Base-by-base conservation (phyloP, 2,329 filamentous ascomycete species). In the Colletotrichum agaves region DNA sequence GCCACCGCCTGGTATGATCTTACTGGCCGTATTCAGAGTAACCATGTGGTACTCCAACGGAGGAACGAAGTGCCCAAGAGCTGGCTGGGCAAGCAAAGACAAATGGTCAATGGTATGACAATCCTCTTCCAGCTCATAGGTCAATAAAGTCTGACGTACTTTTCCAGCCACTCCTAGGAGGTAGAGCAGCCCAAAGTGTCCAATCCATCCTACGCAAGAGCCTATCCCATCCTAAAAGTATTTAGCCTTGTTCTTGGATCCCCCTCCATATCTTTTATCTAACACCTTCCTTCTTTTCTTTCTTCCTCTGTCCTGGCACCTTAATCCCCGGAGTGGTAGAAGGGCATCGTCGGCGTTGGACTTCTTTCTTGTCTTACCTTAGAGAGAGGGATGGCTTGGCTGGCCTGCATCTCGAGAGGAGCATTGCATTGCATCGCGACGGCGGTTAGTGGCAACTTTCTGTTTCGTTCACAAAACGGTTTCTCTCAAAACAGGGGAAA, bases 1-100 rank as follows among this genome's bases (percentile, higher is more conserved):
- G 84, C 90, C 27, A 91, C 90, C n/a, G 93, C 93, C 2, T 97
- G 92, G 92, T 94, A 94, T 80, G 92, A 95, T 78, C 86, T 96
- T 74, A 90, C 90, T 27, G 90, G 86, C 75, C 85, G 93, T 58
- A 79, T 97, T 72, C 93, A 96, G 80, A 94, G 91, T 81, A 95
- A 94, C 77, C 92, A 92, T 70, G 90, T 95, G 46, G 88, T 93
- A 61, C 80, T 97, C 70, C 91, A 94, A 75, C 84, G 93, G 71
- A 86, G 91, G 72, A 88, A 88, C 72, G 92, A 95, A 73, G 87
- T 87, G 72, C 91, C 92, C 13, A 91, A 89, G 79, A 94, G 92
- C 79, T 97, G 92, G 92, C 81, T 97, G 73, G 92, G 92, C 74
- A 94, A 92, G 83, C 93, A 96, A 84, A 87, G 93, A 76, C 87